These are phyloP conservation scores for Adiantum capillusveneris DNA, from an alignment of 75 land plant species.

Conservation along the genomic window DNA sequence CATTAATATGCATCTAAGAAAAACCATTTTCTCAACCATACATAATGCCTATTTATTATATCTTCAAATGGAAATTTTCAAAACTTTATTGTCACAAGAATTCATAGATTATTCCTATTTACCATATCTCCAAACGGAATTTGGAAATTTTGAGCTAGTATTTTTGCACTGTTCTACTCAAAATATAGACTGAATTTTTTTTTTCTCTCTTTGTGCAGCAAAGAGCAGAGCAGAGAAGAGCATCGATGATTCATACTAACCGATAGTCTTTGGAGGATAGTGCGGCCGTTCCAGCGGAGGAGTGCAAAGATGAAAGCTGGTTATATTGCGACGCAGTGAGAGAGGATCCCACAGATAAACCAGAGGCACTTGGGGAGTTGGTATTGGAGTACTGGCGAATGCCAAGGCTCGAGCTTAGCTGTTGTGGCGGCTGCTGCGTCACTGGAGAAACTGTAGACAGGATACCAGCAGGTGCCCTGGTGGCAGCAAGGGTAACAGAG, in stretches of 20 bases:
- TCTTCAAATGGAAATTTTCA: no score
- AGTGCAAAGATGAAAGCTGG: constrained; percentile 1
- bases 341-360: constrained; percentile 20
- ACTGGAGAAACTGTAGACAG: background rate
- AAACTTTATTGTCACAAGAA: no score
- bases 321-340: constrained; percentile 16
- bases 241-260: constrained; percentile 4
- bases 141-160: no score
- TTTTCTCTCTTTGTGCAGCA: no score
- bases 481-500: background rate
- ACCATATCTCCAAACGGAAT: no score
- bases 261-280: constrained; percentile 29
- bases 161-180: no score
- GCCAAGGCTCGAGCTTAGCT: background rate
- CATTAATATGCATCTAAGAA: no score
- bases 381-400: background rate
- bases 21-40: no score
- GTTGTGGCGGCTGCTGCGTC: constrained; percentile 8
- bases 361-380: constrained; percentile 12
- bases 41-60: no score
- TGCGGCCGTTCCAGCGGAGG: constrained; percentile 10
- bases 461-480: background rate
- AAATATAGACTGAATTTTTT: no score
- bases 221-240: background rate
- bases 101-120: no score